phyloP scores from a whole-genome alignment of 2,329 filamentous ascomycete species.

The Calonectria hawksworthii region DNA sequence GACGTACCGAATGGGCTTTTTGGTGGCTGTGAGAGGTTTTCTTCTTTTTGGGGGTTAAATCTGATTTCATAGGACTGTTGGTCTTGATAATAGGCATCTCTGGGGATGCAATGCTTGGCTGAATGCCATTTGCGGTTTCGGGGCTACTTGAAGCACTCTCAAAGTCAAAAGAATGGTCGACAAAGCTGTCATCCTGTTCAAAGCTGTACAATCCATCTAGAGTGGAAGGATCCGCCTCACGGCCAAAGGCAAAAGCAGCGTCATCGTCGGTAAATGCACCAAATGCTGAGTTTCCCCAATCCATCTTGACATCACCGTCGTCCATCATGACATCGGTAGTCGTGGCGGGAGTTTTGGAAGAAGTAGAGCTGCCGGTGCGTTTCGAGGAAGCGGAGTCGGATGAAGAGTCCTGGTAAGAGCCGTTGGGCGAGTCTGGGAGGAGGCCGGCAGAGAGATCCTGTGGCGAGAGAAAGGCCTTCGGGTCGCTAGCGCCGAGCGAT shows the following conservation, averaged over 20 bases:
- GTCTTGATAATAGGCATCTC: conserved; percentile 58
- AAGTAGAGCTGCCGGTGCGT: conserved; percentile 61
- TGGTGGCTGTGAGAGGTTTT: conserved; percentile 51
- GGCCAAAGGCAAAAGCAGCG: conserved; percentile 52
- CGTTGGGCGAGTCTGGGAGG: conserved; percentile 58
- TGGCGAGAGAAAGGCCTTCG: conserved; percentile 51
- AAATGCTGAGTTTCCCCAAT: conserved; percentile 57
- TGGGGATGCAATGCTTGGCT: conserved; percentile 57
- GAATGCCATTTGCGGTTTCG: conserved; percentile 49
- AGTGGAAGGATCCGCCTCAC: conserved; percentile 41
- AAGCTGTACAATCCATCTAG: conserved; percentile 51
- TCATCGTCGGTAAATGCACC: conserved; percentile 56
- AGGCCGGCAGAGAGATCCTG: conserved; percentile 54
- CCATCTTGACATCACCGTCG: conserved; percentile 56
- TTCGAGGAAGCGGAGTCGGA: conserved; percentile 67
- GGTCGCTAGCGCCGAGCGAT: conserved; percentile 47
- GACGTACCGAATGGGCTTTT: conserved; percentile 57
- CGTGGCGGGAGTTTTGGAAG: conserved; percentile 59
- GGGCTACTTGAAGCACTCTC: conserved; percentile 72
- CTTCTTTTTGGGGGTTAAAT: conserved; percentile 47
- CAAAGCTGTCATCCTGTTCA: conserved; percentile 58
- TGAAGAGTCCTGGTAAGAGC: conserved; percentile 63
- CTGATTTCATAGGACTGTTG: conserved; percentile 46
- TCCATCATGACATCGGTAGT: conserved; percentile 60
- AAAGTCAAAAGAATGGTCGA: conserved; percentile 69